These are phyloP conservation scores for Flaveria trinervia DNA, from an alignment of 129 eudicot species.

Conservation along the genomic window DNA sequence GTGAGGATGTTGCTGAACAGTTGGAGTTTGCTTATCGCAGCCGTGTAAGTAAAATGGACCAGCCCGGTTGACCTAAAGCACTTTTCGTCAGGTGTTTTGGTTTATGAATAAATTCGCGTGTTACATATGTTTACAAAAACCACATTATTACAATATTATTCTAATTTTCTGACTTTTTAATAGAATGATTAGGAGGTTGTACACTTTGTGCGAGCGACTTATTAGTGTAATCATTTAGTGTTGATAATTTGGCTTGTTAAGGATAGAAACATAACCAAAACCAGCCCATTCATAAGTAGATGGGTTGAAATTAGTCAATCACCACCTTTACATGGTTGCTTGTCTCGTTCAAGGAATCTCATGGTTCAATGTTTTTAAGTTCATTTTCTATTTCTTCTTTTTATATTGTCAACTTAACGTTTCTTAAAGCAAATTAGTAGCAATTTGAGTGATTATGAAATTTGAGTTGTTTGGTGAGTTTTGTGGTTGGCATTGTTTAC, in stretches of 20 bases:
- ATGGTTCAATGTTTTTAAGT: background rate
- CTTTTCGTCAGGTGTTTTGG: background rate
- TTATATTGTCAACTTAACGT: conserved; percentile 9
- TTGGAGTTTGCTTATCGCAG: conserved; percentile 90
- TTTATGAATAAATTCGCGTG: background rate
- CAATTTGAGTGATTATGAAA: conserved; percentile 13
- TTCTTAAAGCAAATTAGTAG: background rate
- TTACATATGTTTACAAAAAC: background rate
- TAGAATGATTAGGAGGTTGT: background rate
- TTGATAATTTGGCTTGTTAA: background rate
- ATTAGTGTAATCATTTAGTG: background rate
- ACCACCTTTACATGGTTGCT: conserved; percentile 14
- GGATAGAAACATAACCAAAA: conserved; percentile 11
- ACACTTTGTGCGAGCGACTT: background rate
- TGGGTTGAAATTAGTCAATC: background rate
- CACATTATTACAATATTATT: background rate
- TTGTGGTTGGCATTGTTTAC: conserved; percentile 32
- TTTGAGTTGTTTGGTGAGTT: conserved; percentile 12
- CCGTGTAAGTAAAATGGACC: conserved; percentile 44
- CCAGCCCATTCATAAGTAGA: background rate
- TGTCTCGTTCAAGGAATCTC: conserved; percentile 12
- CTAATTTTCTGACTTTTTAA: background rate
- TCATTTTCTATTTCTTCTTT: background rate
- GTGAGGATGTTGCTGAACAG: conserved; percentile 97
- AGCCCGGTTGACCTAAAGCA: background rate